Conservation (phyloP, 306 rosid species). For the Mucuna pruriens region DNA sequence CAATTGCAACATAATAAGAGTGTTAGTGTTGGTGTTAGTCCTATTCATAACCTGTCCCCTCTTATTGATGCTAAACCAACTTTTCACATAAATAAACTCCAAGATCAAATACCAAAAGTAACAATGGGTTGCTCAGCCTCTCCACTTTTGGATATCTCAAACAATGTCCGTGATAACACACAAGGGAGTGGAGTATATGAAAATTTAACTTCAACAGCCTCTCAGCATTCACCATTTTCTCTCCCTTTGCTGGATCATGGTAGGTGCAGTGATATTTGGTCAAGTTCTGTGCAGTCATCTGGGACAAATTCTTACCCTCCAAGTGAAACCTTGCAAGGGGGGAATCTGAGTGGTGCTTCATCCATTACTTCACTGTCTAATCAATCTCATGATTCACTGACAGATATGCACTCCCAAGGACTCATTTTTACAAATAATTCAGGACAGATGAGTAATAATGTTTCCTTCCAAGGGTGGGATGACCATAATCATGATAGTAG, state of each 20-base stretch:
- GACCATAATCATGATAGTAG: slow-evolving; percentile 51
- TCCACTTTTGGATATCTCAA: slow-evolving; percentile 43
- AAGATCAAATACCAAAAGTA: slow-evolving; percentile 40
- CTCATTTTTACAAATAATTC: slow-evolving; percentile 37
- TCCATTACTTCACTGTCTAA: slow-evolving; percentile 50
- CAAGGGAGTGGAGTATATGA: background rate
- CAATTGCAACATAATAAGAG: slow-evolving; percentile 47
- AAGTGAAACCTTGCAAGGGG: slow-evolving; percentile 40
- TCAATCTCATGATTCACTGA: slow-evolving; percentile 45
- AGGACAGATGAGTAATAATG: slow-evolving; percentile 41
- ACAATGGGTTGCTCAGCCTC: slow-evolving; percentile 34
- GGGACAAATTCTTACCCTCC: background rate
- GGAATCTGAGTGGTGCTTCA: slow-evolving; percentile 55
- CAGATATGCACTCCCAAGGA: slow-evolving; percentile 51
- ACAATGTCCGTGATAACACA: slow-evolving; percentile 44
- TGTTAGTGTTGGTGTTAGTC: slow-evolving; percentile 7
- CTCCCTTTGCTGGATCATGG: slow-evolving; percentile 52
- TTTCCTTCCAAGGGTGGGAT: slow-evolving; percentile 62
- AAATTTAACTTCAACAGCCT: slow-evolving; percentile 40
- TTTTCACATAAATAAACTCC: slow-evolving; percentile 24
- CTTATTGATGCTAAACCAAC: background rate
- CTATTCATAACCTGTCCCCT: slow-evolving; percentile 44
- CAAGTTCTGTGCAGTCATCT: slow-evolving; percentile 19
- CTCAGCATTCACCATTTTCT: slow-evolving; percentile 53
- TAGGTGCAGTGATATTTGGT: slow-evolving; percentile 58